Evolutionary conservation across 2,329 filamentous ascomycete genomes (phyloP), one percentile per base, ranked within the genome.

Genomic region (Salinomyces thailandicus): DNA sequence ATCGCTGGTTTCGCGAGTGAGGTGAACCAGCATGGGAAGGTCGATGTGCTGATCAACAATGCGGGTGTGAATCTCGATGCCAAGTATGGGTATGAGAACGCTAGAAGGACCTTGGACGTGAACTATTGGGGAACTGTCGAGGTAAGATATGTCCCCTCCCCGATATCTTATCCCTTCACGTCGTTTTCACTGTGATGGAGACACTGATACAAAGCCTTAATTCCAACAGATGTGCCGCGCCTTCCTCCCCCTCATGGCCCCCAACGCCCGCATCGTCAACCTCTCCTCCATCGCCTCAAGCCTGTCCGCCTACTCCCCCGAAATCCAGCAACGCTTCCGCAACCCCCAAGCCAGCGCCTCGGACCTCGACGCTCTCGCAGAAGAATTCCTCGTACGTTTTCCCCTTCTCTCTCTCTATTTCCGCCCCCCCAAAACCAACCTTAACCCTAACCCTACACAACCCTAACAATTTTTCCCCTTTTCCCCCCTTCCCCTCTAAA

Each of bases 31-130:
- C 38, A 47, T 19, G 48, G 45, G 8, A 36, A 37, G 1, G 39
- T 61, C 5, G 54, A 57, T 34, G 53, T 62, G 4, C 46, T 62
- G 16, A 50, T 63, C 37, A 59, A 62, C 41, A 62, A 62, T 48
- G 55, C 57, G 2, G 52, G 52, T n/a, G 42, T 59, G 24, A 59
- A 58, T 19, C 44, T 53, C 13, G 52, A 57, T 37, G 35, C 39
- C 5, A 36, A 51, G 20, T 51, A 57, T 34, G 44, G 40, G 13
- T 32, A 31, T 6, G 53, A 52, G 19, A 52, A 50, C 35, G 57
- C 50, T 14, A 50, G 41, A 38, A 47, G 40, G 43, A 59, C 56
- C 29, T 39, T 61, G 5, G 52, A 57, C 33, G 51, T 55, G 20
- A 61, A 60, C 36, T 62, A 57, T 36, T 39, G 49, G 30, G 59